Conservation (phyloP, 2,329 filamentous ascomycete genomes). For the Colletotrichum theobromicola region DNA sequence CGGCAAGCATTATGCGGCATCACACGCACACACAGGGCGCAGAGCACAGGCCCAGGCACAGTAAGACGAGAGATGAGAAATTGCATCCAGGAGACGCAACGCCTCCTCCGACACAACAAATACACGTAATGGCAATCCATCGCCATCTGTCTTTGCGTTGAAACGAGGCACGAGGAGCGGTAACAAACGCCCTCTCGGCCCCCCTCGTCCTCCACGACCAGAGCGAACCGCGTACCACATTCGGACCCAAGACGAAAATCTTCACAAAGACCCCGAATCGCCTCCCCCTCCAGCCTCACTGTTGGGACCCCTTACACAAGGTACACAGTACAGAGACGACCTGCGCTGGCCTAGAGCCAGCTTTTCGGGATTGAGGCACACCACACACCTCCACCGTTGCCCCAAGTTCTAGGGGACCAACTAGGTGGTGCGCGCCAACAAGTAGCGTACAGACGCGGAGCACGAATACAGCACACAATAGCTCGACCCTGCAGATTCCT, state of each 20-base stretch:
- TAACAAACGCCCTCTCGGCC: not conserved
- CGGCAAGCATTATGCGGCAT: not conserved
- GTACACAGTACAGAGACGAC: not conserved
- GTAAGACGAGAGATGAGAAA: constrained; percentile 8
- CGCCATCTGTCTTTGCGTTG: not conserved
- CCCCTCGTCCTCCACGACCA: too few species aligned
- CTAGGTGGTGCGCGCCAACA: not conserved
- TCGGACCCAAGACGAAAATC: not conserved
- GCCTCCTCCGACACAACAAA: not conserved
- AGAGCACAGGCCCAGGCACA: not conserved
- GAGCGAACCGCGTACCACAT: too few species aligned
- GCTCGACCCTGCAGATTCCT: constrained; percentile 18
- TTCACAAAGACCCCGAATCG: not conserved
- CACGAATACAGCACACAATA: not conserved
- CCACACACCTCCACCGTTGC: not conserved
- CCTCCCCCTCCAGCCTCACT: not conserved
- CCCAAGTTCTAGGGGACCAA: not conserved
- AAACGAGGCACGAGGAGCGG: not conserved
- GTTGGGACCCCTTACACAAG: not conserved
- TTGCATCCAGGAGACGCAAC: not conserved
- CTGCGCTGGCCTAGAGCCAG: not conserved
- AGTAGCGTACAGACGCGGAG: not conserved
- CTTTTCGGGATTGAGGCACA: not conserved
- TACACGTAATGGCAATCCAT: not conserved
- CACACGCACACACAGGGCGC: not conserved